Conservation (phyloP, 2,329 filamentous ascomycete species). For the Claviceps sp. region DNA sequence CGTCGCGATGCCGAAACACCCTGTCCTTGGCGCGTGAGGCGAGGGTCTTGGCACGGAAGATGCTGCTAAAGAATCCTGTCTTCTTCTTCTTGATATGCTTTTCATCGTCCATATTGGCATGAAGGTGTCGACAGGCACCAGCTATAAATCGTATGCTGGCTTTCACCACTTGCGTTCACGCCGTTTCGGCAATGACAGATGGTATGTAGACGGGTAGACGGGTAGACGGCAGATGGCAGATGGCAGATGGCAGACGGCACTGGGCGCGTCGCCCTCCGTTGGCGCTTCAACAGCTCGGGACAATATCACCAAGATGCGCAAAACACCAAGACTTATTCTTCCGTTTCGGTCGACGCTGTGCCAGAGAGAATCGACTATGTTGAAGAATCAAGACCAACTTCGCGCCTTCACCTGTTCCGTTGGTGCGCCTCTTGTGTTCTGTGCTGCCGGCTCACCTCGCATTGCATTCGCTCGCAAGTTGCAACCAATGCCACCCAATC, state of each 20-base stretch:
- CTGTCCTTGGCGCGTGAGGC: conserved; percentile 11
- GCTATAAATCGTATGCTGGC: neutral
- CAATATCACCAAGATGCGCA: too few relatives aligned
- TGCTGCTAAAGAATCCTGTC: conserved; percentile 32
- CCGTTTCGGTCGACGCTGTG: too few relatives aligned
- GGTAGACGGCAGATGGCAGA: too few relatives aligned
- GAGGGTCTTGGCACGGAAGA: conserved; percentile 35
- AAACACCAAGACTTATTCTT: too few relatives aligned
- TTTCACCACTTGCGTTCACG: too few relatives aligned
- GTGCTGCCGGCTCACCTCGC: neutral
- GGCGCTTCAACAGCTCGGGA: too few relatives aligned
- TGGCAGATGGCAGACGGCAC: too few relatives aligned
- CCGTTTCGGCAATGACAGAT: too few relatives aligned
- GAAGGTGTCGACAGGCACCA: neutral
- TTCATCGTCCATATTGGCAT: conserved; percentile 21
- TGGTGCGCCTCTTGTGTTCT: neutral
- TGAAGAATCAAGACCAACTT: too few relatives aligned
- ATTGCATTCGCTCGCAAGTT: neutral
- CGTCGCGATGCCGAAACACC: conserved; percentile 3
- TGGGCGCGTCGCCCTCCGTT: too few relatives aligned
- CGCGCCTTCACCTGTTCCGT: neutral
- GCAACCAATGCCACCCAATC: neutral
- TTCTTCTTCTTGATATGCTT: conserved; percentile 20
- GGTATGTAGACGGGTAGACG: too few relatives aligned
- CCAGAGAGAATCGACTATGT: too few relatives aligned